A percentile compares a stretch with the other conserved stretches of the same genome.
Evolutionary conservation across 805 yeast genomes (phyloP).

Genomic region (Kluyveromyces starmeri): DNA sequence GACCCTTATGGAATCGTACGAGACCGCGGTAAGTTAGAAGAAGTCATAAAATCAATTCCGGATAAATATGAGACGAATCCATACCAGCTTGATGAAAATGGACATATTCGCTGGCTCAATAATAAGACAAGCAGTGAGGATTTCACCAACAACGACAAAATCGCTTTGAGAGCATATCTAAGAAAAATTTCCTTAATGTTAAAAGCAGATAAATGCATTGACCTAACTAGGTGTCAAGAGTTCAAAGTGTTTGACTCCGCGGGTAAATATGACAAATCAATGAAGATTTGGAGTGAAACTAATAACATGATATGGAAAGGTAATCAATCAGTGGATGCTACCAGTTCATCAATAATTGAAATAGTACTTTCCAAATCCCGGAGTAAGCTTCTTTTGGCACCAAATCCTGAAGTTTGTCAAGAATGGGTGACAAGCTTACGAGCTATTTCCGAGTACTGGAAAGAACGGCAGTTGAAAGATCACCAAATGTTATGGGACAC

Average conservation of each 20-base stretch:
- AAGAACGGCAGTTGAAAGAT: conserved; percentile 34
- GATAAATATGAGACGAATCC: conserved; percentile 42
- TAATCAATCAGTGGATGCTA: conserved; percentile 14
- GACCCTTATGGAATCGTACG: conserved; percentile 23
- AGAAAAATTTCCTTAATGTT: conserved; percentile 49
- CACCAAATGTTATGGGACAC: conserved; percentile 28
- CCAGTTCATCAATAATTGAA: conserved; percentile 44
- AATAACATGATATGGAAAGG: conserved; percentile 14
- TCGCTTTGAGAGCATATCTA: conserved; percentile 57
- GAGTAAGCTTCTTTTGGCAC: conserved; percentile 46
- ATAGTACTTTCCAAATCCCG: conserved; percentile 41
- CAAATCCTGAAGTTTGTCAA: conserved; percentile 38
- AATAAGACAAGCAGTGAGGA: conserved; percentile 30
- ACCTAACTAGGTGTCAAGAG: conserved; percentile 33
- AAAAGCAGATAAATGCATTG: conserved; percentile 53
- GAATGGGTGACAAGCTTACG: conserved; percentile 57
- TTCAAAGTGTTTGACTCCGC: not conserved
- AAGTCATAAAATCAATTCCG: conserved; percentile 25
- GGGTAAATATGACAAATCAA: conserved; percentile 29
- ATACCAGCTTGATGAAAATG: conserved; percentile 39
- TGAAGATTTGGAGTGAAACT: conserved; percentile 17
- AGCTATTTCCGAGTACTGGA: conserved; percentile 52
- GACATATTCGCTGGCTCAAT: conserved; percentile 57
- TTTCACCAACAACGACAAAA: conserved; percentile 41
- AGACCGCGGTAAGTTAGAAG: conserved; percentile 18